Evolutionary conservation across 2,329 filamentous ascomycete genomes (phyloP).

Genomic region (Hymenoscyphus fructigenus): DNA sequence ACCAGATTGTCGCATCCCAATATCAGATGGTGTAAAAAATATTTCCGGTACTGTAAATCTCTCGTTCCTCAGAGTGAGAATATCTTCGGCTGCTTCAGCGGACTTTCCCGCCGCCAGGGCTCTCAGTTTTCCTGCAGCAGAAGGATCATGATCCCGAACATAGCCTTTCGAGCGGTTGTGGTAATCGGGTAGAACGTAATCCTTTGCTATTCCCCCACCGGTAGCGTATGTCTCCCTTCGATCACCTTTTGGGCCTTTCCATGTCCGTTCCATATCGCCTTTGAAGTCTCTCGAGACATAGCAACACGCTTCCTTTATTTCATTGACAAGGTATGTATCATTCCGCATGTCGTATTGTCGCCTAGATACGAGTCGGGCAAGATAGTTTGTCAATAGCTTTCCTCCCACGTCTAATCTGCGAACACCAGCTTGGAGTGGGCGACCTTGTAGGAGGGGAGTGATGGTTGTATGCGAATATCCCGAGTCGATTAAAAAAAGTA

Average conservation of each 20-base stretch:
- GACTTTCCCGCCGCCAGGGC: constrained; percentile 43
- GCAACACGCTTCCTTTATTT: constrained; percentile 89
- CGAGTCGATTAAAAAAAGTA: constrained; percentile 84
- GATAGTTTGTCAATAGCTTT: constrained; percentile 88
- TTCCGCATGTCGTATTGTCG: constrained; percentile 95
- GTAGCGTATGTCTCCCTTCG: constrained; percentile 49
- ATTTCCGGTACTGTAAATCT: constrained; percentile 88
- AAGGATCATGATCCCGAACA: constrained; percentile 74
- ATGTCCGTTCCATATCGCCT: constrained; percentile 74
- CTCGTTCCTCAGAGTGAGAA: constrained; percentile 86
- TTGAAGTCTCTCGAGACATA: constrained; percentile 79
- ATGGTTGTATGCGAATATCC: constrained; percentile 93
- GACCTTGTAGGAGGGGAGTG: constrained; percentile 79
- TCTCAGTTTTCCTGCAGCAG: constrained; percentile 53
- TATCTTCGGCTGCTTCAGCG: constrained; percentile 64
- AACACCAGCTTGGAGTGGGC: constrained; percentile 76
- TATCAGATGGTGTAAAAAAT: constrained; percentile 81
- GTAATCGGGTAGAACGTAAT: constrained; percentile 89
- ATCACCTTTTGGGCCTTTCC: constrained; percentile 72
- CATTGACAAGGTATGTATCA: constrained; percentile 89
- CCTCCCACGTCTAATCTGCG: constrained; percentile 88
- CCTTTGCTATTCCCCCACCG: constrained; percentile 66
- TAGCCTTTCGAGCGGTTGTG: constrained; percentile 62
- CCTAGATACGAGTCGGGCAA: constrained; percentile 84
- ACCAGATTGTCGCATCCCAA: constrained; percentile 80